A percentile compares a stretch with the other conserved stretches of the same genome.
Conservation (phyloP, 1,139 yeast species). For the Candida labiduridarum region DNA sequence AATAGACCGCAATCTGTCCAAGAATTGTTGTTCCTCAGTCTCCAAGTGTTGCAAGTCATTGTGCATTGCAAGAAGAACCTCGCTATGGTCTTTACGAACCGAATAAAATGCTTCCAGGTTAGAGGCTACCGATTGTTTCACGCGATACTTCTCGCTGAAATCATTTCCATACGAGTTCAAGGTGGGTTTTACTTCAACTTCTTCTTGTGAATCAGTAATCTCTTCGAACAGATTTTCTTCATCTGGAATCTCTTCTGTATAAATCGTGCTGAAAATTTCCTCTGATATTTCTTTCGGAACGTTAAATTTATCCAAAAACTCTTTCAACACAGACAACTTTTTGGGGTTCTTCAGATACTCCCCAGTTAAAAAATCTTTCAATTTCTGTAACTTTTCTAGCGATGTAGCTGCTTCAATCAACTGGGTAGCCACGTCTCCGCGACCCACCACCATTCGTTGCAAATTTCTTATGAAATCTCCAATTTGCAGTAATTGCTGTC, state of each 20-base stretch:
- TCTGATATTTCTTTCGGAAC: conserved; percentile 33
- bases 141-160: conserved; percentile 25
- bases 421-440: conserved; percentile 38
- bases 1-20: conserved; percentile 21
- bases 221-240: too few relatives aligned
- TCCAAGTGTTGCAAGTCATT: conserved; percentile 31
- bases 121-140: conserved; percentile 7
- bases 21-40: conserved; percentile 24
- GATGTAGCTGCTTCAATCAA: conserved; percentile 38
- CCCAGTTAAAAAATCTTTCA: conserved; percentile 24
- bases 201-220: neutral
- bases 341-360: conserved; percentile 18
- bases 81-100: conserved; percentile 32
- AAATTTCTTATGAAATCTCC: conserved; percentile 45
- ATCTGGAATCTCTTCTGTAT: conserved; percentile 17
- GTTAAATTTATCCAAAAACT: conserved; percentile 26
- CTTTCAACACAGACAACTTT: conserved; percentile 15
- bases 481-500: conserved; percentile 26
- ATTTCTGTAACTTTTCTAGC: conserved; percentile 25
- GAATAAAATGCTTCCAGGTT: conserved; percentile 16
- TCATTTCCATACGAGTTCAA: conserved; percentile 17
- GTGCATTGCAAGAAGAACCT: conserved; percentile 33
- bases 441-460: conserved; percentile 38
- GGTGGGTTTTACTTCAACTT: neutral
- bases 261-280: conserved; percentile 30